phyloP scores from a whole-genome alignment of 148 eudicot species.

The Camellia japonica region DNA sequence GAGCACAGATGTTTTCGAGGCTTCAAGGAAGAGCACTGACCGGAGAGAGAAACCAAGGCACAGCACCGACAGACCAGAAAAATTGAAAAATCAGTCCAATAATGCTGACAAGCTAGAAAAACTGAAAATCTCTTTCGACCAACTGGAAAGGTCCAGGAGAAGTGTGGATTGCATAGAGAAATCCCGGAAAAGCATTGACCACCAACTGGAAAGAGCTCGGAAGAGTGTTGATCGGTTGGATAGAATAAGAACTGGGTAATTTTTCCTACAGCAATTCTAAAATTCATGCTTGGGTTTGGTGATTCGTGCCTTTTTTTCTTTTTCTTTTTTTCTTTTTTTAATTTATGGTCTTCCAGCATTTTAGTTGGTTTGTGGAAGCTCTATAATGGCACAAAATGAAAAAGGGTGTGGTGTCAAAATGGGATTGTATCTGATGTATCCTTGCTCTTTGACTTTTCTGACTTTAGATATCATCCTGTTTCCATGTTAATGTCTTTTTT shows the following conservation, averaged over 20 bases:
- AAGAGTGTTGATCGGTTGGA: conserved; percentile 65
- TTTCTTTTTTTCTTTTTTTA: conserved; percentile 1
- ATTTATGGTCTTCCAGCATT: conserved; percentile 21
- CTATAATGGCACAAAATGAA: conserved; percentile 20
- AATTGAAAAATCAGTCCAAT: conserved; percentile 30
- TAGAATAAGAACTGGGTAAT: conserved; percentile 45
- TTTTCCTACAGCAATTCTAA: conserved; percentile 17
- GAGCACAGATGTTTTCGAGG: conserved; percentile 51
- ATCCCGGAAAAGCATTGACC: conserved; percentile 53
- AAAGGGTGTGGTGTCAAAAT: conserved; percentile 21
- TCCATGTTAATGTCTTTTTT: neutral
- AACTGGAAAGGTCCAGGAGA: conserved; percentile 58
- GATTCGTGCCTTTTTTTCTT: neutral
- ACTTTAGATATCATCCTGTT: neutral
- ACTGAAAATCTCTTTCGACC: conserved; percentile 43
- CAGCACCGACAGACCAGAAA: conserved; percentile 43
- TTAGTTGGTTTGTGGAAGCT: conserved; percentile 20
- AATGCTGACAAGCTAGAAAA: conserved; percentile 46
- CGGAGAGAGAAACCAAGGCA: conserved; percentile 60
- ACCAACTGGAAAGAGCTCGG: conserved; percentile 51
- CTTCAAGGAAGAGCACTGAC: conserved; percentile 63
- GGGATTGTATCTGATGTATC: neutral
- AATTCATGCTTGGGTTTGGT: conserved; percentile 26
- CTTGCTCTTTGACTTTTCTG: neutral
- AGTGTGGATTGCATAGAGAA: conserved; percentile 62